Percentiles rank a stretch among this genome's conserved stretches.
phyloP scores from a whole-genome alignment of 805 yeast species.

The Spathaspora boniae region DNA sequence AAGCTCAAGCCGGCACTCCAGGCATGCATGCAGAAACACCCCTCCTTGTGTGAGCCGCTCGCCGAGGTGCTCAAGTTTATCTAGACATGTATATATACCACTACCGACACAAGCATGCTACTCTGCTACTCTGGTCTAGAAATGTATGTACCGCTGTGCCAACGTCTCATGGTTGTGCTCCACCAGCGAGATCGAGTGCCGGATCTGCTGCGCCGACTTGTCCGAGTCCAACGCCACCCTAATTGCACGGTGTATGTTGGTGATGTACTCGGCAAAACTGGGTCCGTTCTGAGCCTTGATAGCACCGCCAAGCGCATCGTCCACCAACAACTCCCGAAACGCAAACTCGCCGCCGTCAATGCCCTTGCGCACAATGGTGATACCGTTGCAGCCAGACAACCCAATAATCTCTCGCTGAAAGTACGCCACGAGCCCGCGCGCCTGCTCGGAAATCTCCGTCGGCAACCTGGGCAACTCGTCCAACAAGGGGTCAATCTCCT shows the following conservation, averaged over 20 bases:
- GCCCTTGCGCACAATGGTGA: slow-evolving; percentile 63
- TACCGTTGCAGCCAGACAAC: slow-evolving; percentile 32
- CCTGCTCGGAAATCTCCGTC: slow-evolving; percentile 66
- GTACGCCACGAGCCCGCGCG: slow-evolving; percentile 57
- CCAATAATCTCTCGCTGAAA: slow-evolving; percentile 40
- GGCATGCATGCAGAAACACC: too few relatives aligned
- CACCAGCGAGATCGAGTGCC: slow-evolving; percentile 23
- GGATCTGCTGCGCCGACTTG: slow-evolving; percentile 26
- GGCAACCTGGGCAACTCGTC: slow-evolving; percentile 68
- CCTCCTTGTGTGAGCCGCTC: too few relatives aligned
- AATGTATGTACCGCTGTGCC: slow-evolving; percentile 39
- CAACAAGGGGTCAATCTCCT: slow-evolving; percentile 44
- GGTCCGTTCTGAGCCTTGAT: slow-evolving; percentile 34
- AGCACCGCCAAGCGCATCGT: slow-evolving; percentile 55
- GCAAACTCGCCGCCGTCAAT: slow-evolving; percentile 53
- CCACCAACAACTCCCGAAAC: slow-evolving; percentile 62
- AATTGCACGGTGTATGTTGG: slow-evolving; percentile 63
- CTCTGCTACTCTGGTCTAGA: slow-evolving; percentile 13
- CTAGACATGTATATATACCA: slow-evolving; percentile 9
- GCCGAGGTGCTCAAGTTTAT: too few relatives aligned
- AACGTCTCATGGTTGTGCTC: slow-evolving; percentile 29
- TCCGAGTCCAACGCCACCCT: slow-evolving; percentile 50
- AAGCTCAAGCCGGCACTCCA: slow-evolving; percentile 5
- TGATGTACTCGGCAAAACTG: slow-evolving; percentile 65
- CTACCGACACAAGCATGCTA: not conserved